Percentiles rank a stretch among this genome's conserved stretches.
Conservation (phyloP, 176 grass and related monocot species). For the Aechmea fasciata region DNA sequence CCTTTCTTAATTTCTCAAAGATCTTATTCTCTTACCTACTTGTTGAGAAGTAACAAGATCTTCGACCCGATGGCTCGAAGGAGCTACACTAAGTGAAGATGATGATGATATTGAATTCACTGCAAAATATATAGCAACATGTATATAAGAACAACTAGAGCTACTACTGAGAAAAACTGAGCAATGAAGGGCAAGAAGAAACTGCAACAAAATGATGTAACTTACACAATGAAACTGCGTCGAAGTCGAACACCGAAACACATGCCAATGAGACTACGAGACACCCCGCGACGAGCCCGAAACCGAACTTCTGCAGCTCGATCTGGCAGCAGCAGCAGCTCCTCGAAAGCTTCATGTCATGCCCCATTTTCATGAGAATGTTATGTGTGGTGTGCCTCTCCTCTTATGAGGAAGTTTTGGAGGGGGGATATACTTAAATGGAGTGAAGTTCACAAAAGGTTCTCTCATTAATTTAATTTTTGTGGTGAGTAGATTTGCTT, state of each 20-base stretch:
- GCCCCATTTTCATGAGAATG: not conserved
- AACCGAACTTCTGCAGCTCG: conserved; percentile 34
- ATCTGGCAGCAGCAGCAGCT: conserved; percentile 37
- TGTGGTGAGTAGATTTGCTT: no score
- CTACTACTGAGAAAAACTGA: conserved; percentile 1
- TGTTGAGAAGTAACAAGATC: conserved; percentile 17
- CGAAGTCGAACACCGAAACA: conserved; percentile 65
- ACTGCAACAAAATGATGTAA: not conserved
- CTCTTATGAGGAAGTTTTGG: no score
- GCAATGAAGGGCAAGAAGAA: no score
- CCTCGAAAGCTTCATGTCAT: conserved; percentile 39
- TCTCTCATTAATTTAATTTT: no score
- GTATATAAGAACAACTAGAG: conserved; percentile 5
- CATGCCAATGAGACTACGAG: conserved; percentile 26
- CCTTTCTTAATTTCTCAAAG: no score
- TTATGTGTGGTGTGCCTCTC: no score
- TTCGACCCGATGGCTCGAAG: not conserved
- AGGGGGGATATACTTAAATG: no score
- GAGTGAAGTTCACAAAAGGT: no score
- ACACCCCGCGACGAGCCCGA: not conserved
- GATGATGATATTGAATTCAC: conserved; percentile 16
- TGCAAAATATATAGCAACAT: not conserved
- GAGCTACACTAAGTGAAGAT: conserved; percentile 1
- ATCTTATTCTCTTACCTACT: conserved; percentile 9
- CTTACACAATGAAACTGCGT: conserved; percentile 46